Base-by-base conservation (phyloP, 2,329 filamentous ascomycete species). In the Knufia petricola region DNA sequence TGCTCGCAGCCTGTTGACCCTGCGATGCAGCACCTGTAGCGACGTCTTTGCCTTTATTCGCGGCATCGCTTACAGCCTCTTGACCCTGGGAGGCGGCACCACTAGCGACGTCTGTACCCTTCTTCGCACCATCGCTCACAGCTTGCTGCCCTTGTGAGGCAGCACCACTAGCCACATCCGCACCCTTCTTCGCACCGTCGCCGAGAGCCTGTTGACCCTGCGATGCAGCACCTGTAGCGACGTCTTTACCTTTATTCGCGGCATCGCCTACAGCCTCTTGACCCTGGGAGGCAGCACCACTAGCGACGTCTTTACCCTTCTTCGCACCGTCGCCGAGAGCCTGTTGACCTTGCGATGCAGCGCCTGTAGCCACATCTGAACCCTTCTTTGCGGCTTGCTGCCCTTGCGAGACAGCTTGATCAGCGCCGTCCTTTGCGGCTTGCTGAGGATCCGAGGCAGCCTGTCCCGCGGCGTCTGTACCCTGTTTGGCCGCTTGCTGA, bases 401-500 rank as follows among this genome's bases (percentile, higher is more conserved):
- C n/a, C n/a, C n/a, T n/a, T n/a, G n/a, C n/a, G n/a, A n/a, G n/a
- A n/a, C n/a, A n/a, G n/a, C n/a, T 32, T n/a, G 9, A 9, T 32
- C 30, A 8, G 36, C 36, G 8, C 9, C 36, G 9, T n/a, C 13
- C 38, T 17, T 20, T 21, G 38, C 38, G 24, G 17, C 15, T 4
- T 40, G 15, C 21, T 20, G 15, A 8, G 15, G 15, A 15, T 40
- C 24, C 7, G 38, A 40, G 3, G 38, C 39, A n/a, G 24, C 21
- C 15, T 42, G 39, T n/a, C 39, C 39, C 20, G 21, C 39, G 3
- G 21, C 39, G 19, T 24, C 39, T 15, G 21, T 28, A 10, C 39
- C 39, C 24, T 46, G 36, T 15, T 36, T 37, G 13, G 15, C 43
- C 2, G 30, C 43, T 7, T 46, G n/a, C 26, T 46, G 43, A 3